Percentiles rank a stretch among this genome's conserved stretches.
phyloP scores from a whole-genome alignment of 371 early-diverging fungal species.

The Rhizopus sp. region DNA sequence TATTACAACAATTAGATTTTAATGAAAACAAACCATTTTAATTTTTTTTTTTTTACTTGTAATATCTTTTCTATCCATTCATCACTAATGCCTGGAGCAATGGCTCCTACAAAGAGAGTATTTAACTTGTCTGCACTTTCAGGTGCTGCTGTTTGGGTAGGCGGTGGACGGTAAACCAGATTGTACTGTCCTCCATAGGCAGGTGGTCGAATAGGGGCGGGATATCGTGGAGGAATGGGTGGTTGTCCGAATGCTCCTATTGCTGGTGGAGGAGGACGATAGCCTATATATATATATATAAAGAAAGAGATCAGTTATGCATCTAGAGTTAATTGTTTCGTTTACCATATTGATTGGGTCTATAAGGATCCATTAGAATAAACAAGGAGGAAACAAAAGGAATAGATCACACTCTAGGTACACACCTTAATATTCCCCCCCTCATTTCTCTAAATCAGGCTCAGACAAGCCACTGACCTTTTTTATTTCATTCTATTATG shows the following conservation, averaged over 20 bases:
- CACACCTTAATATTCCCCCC: neutral
- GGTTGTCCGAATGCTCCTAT: constrained; percentile 9
- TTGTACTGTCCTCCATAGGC: constrained; percentile 5
- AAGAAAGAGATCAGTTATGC: neutral
- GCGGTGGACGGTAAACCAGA: constrained; percentile 3
- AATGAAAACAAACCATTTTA: too few species aligned
- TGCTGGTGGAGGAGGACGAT: constrained; percentile 14
- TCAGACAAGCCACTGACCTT: constrained; percentile 6
- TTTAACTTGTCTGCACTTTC: constrained; percentile 58
- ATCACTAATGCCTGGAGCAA: constrained; percentile 72
- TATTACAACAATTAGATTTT: neutral
- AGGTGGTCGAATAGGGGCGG: constrained; percentile 11
- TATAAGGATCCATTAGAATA: constrained; percentile 29
- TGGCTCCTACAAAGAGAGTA: constrained; percentile 78
- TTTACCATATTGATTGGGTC: constrained; percentile 29
- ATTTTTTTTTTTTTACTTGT: constrained; percentile 49
- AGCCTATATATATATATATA: constrained; percentile 10
- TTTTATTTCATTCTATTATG: constrained; percentile 13
- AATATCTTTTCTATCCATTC: constrained; percentile 71
- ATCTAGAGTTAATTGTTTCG: neutral
- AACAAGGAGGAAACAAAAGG: constrained; percentile 4
- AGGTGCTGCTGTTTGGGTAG: neutral
- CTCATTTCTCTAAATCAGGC: neutral
- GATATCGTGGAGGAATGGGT: constrained; percentile 6
- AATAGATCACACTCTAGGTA: constrained; percentile 2